Base-by-base conservation (phyloP, 2,329 filamentous ascomycete genomes). In the Amauroascus verrucosus region DNA sequence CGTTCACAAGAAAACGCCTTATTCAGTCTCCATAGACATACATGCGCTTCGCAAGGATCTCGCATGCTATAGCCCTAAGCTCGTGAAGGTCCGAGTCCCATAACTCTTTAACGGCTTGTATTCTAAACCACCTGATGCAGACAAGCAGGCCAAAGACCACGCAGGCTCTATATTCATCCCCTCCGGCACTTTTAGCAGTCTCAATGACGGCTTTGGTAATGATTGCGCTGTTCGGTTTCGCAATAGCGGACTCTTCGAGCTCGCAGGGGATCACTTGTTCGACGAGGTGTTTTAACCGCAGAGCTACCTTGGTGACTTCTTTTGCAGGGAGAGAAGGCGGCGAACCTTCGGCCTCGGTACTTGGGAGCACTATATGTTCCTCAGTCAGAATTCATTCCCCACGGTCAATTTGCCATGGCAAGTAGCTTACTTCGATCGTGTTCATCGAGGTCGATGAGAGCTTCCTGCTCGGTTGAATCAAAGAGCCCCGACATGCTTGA, bases 231-330 rank as follows among this genome's bases (percentile, higher is more conserved):
- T 97, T 89, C 2, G 91, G 82, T 48, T 77, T 78, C 3, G 86
- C 93, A 64, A 98, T 77, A 53, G 80, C 75, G 4, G 76, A 76
- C 64, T 87, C 82, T 54, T 93, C 84, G 37, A 98, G 77, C 69
- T 98, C 93, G 73, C 88, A 96, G 1, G 91, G 87, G 24, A 98
- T 81, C 53, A 89, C 84, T 66, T 89, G 81, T 70, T 95, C 89
- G 62, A 98, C 83, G 61, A 95, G 82, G 66, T 94, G 88, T 63
- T 91, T 94, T 59, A 98, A 76, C 54, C 89, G 87, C 14, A 98
- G 79, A 24, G 90, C 91, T 53, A 94, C 78, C 66, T 90, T 90
- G 57, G 91, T 96, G 57, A 96, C 90, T 62, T 93, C 85, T 56
- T 79, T 76, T 11, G 90, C 77, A 1, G 87, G 80, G 33, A 91